Evolutionary conservation across 805 yeast genomes (phyloP), one percentile per base, ranked within the genome.

Genomic region (Spathaspora sp.): DNA sequence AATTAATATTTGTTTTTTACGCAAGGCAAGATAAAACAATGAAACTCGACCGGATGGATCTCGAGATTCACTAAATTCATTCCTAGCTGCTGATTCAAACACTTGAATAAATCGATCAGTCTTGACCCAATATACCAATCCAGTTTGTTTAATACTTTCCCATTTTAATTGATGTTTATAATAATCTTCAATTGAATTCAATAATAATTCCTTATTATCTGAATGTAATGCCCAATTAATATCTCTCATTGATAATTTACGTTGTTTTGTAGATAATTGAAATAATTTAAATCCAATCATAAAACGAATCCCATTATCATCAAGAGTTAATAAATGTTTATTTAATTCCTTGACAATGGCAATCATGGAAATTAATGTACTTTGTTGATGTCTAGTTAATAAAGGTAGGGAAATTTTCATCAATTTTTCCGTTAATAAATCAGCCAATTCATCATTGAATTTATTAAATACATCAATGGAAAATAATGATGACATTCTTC

Each of bases 301-400:
- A 60, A 85, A 93, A 50, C 90, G 71, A 7, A 84, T 61, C 0
- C 96, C 97, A 65, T 86, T 86, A 40, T 69, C 67, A 62, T 86
- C 93, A 23, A 84, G 62, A 7, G 77, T 58, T 11, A 67, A 60
- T 39, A 73, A 44, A 43, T 73, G 75, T 48, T 74, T 73, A 12
- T 76, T 75, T 4, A 89, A 76, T 16, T 81, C 82, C 20, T 76
- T 73, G 23, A 88, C 70, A 1, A 91, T 85, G 46, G 81, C 84
- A 5, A 89, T 74, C 2, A 89, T 82, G 14, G 88, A 81, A 1
- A 86, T 75, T 26, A 92, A 75, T 0, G 97, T 90, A 28, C 86
- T 83, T 62, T 92, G 98, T 65, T 92, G 97, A 68, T 92, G 97
- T 53, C 97, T 82, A 0, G 97, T 90, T 28, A 92, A 65, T 54